Percentiles rank a stretch among this genome's conserved stretches.
Conservation (phyloP, 805 yeast species). For the Candida glaebosa region DNA sequence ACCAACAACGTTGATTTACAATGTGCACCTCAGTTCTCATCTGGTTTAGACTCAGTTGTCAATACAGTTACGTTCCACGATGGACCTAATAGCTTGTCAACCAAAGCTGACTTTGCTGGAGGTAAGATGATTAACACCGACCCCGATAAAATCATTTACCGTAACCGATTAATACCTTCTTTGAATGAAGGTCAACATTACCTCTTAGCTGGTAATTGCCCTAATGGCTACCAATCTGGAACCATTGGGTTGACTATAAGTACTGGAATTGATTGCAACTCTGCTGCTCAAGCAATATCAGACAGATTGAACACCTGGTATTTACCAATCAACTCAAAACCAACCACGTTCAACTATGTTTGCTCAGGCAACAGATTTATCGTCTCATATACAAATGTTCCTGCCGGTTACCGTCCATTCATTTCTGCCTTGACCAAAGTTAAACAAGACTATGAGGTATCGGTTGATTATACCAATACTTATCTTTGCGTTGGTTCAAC, state of each 20-base stretch:
- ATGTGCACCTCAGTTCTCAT: no score
- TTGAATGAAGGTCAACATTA: constrained; percentile 9
- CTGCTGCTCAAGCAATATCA: constrained; percentile 16
- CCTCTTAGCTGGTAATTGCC: constrained; percentile 14
- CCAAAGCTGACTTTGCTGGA: background rate
- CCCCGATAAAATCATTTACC: background rate
- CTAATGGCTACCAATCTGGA: constrained; percentile 18
- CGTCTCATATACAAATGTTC: constrained; percentile 16
- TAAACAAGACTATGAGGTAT: no score
- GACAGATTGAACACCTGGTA: constrained; percentile 19
- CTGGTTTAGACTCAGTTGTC: constrained; percentile 10
- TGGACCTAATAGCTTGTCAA: constrained; percentile 5
- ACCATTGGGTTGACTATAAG: constrained; percentile 15
- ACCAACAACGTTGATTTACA: constrained; percentile 10
- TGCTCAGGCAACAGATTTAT: constrained; percentile 12
- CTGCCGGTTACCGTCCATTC: constrained; percentile 22
- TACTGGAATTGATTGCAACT: constrained; percentile 15
- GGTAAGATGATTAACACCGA: background rate
- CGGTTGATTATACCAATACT: constrained; percentile 2
- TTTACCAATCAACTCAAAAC: constrained; percentile 10
- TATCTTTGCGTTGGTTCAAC: background rate
- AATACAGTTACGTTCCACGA: constrained; percentile 13
- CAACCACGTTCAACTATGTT: constrained; percentile 6
- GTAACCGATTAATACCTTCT: constrained; percentile 11
- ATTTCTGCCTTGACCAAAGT: background rate